Evolutionary conservation across 371 early-diverging fungal species (phyloP).

Genomic region (Furculomyces boomerangus): DNA sequence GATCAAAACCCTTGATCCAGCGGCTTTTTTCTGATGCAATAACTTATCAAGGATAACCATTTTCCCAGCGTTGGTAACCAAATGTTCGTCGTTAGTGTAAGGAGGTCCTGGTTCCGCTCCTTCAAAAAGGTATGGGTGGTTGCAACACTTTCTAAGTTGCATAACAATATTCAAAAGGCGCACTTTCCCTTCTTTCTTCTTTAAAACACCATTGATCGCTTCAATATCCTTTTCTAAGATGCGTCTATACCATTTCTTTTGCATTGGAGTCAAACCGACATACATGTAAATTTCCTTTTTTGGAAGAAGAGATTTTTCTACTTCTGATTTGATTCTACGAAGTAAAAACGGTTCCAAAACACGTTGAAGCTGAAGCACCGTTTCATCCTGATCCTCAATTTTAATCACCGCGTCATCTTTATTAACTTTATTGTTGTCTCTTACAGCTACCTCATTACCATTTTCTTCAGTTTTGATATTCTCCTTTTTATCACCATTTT

Average conservation of each 20-base stretch:
- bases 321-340: constrained; percentile 95
- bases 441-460: not conserved
- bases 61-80: constrained; percentile 88
- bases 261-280: constrained; percentile 89
- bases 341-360: constrained; percentile 90
- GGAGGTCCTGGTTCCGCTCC: constrained; percentile 97
- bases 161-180: constrained; percentile 94
- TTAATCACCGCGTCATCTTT: constrained; percentile 10
- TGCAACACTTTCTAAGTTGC: constrained; percentile 99
- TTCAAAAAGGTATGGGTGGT: constrained; percentile 98
- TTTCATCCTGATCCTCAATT: constrained; percentile 24
- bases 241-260: constrained; percentile 92
- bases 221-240: constrained; percentile 96
- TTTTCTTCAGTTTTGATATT: not conserved
- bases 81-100: constrained; percentile 91
- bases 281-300: constrained; percentile 96
- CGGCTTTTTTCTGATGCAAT: constrained; percentile 57
- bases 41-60: constrained; percentile 90
- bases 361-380: constrained; percentile 83
- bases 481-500: not conserved
- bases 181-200: constrained; percentile 56
- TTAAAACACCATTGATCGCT: constrained; percentile 68
- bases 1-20: constrained; percentile 91
- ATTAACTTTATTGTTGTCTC: not conserved
- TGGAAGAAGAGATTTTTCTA: constrained; percentile 88